Base-by-base conservation (phyloP, 768 basidiomycete genomes). In the Punctularia strigosozonata region DNA sequence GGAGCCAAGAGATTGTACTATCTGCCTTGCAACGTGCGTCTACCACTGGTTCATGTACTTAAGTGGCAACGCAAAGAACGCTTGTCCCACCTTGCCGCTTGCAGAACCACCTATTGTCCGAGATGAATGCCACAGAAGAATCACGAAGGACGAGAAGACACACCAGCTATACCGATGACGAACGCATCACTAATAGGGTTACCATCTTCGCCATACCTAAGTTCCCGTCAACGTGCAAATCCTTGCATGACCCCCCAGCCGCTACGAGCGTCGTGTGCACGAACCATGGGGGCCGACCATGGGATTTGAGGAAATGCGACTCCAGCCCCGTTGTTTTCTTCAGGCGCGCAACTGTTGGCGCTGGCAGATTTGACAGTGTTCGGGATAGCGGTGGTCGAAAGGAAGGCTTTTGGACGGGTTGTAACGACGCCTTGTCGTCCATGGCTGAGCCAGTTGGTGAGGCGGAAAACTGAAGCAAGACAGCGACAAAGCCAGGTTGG, bases 11-110 rank as follows among this genome's bases (percentile, higher is more conserved):
- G 80, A 65, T 42, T 74, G 72, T 21, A 90, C 79, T 37, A 90
- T 85, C 53, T 87, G 77, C 39, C 78, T 67, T 14, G 87, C 86
- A 31, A 90, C 87, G 60, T 86, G 80, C 18, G 87, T 90, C 87
- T 89, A 38, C 14, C 21, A 30, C 20, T 38, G 7, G 34, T 32
- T 38, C 30, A 25, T 40, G 17, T 22, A 20, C 14, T 36, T 39
- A 28, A 41, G 32, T 31, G 18, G 15, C 42, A 42, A 39, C 24
- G 28, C 40, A 41, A 17, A 28, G 25, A 41, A 30, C n/a, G 34
- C 21, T 36, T 26, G 4, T 36, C 17, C 28, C 47, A 81, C 86
- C 74, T 90, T 90, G 43, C 87, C 87, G 46, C 86, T 88, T 2
- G 83, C 85, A 43, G 85, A 88, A 8, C 86, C 86, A 36, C 84